These are phyloP conservation scores for Climacium dendroides DNA, from an alignment of 225 moss, liverwort and hornwort species.

Conservation along the genomic window DNA sequence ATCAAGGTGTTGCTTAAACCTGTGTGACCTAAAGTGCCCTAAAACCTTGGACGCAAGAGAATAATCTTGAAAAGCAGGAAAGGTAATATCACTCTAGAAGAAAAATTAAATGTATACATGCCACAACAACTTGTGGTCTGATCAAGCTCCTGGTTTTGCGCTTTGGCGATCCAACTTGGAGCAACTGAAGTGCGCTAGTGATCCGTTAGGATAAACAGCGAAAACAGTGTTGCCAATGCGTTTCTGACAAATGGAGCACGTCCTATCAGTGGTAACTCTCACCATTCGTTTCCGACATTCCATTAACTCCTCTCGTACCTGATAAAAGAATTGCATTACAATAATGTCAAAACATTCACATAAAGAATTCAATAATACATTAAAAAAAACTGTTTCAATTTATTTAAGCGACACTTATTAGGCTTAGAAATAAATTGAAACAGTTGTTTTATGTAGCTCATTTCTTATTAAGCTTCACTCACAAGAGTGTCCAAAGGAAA, in stretches of 20 bases:
- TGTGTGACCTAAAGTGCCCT: too few species aligned
- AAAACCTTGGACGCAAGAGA: neutral
- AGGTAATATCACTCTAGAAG: neutral
- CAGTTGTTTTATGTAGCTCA: neutral
- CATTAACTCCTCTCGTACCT: conserved; percentile 72
- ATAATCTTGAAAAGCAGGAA: neutral
- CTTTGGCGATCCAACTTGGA: conserved; percentile 40
- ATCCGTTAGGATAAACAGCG: conserved; percentile 76
- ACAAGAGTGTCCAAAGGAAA: neutral
- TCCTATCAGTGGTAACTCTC: conserved; percentile 69
- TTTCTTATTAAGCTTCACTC: neutral
- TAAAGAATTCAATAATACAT: neutral
- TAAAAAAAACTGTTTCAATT: neutral
- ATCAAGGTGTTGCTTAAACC: neutral
- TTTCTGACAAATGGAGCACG: conserved; percentile 79
- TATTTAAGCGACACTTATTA: neutral
- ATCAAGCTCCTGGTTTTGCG: conserved; percentile 26
- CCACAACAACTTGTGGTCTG: neutral
- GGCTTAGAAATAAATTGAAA: neutral
- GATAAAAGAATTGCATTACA: neutral
- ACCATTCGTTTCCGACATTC: conserved; percentile 63
- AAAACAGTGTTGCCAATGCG: conserved; percentile 86
- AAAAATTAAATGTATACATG: neutral
- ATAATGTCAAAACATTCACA: neutral
- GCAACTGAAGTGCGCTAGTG: conserved; percentile 81